A percentile compares a stretch with the other conserved stretches of the same genome.
phyloP scores from a whole-genome alignment of 2,329 filamentous ascomycete genomes.

The Lachnellula subtilissima region DNA sequence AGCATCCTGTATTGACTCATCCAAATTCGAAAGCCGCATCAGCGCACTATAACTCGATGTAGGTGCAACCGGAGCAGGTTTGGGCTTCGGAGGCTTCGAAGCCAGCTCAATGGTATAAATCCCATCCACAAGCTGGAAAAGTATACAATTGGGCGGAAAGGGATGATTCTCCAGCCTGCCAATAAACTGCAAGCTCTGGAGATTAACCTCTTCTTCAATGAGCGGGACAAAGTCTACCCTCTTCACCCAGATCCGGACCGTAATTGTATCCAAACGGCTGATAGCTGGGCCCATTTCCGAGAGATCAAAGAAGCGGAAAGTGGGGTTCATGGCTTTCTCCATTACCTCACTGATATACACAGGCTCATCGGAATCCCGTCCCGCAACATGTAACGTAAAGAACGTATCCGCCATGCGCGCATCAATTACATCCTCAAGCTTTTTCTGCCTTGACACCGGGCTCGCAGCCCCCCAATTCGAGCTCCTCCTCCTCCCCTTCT shows the following conservation, averaged over 20 bases:
- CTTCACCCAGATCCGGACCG: constrained; percentile 70
- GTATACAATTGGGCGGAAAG: constrained; percentile 74
- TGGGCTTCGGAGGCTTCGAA: constrained; percentile 40
- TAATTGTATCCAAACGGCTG: constrained; percentile 60
- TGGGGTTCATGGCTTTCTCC: constrained; percentile 82
- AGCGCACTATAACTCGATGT: constrained; percentile 83
- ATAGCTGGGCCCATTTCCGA: constrained; percentile 56
- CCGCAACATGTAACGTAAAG: constrained; percentile 73
- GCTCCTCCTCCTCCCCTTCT: constrained; percentile 50
- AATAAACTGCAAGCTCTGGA: constrained; percentile 73
- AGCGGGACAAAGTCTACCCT: constrained; percentile 57
- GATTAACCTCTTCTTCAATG: constrained; percentile 64
- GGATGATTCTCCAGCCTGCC: constrained; percentile 65
- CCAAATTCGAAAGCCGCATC: constrained; percentile 82
- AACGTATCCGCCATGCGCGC: constrained; percentile 79
- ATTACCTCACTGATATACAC: constrained; percentile 87
- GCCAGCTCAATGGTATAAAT: constrained; percentile 75
- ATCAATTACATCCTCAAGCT: constrained; percentile 67
- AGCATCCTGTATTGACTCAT: constrained; percentile 88
- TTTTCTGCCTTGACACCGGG: constrained; percentile 61
- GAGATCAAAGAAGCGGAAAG: constrained; percentile 81
- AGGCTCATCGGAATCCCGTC: constrained; percentile 52
- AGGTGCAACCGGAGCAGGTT: constrained; percentile 45
- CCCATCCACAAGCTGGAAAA: constrained; percentile 83
- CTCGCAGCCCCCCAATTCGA: constrained; percentile 58